phyloP scores from a whole-genome alignment of 1,284 basidiomycete species.

The Sanguinoderma infundibulare region DNA sequence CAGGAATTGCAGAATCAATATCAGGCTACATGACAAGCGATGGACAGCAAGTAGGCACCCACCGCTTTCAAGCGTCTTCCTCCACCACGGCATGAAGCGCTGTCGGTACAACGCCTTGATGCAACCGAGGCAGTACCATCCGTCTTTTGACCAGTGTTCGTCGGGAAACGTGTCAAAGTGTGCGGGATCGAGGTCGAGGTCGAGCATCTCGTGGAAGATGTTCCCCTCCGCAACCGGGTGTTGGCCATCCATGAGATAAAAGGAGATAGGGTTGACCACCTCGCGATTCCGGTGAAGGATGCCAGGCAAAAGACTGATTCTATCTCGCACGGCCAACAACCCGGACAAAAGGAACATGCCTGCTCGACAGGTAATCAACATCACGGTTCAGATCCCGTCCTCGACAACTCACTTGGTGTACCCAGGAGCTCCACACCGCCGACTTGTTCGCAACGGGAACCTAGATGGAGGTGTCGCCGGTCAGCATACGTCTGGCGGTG shows the following conservation, averaged over 20 bases:
- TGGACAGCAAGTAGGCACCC: conserved; percentile 1
- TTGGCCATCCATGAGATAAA: neutral
- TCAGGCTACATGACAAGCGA: neutral
- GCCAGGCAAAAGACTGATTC: conserved; percentile 20
- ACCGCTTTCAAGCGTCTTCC: conserved; percentile 26
- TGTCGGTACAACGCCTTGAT: conserved; percentile 25
- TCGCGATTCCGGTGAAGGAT: conserved; percentile 21
- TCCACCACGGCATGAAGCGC: conserved; percentile 33
- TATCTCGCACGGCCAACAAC: conserved; percentile 3
- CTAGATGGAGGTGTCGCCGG: conserved; percentile 7
- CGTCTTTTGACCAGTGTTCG: conserved; percentile 28
- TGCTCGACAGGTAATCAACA: conserved; percentile 4
- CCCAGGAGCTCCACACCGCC: conserved; percentile 28
- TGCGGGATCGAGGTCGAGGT: conserved; percentile 13
- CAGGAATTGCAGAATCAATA: neutral
- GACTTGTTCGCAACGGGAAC: conserved; percentile 25
- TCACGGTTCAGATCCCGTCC: neutral
- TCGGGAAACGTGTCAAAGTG: neutral
- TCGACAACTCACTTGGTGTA: conserved; percentile 22
- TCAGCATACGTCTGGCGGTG: neutral
- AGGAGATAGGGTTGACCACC: conserved; percentile 12
- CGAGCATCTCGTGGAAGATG: conserved; percentile 28
- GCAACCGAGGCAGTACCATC: conserved; percentile 35
- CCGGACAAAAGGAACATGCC: conserved; percentile 30
- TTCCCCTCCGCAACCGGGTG: conserved; percentile 1